Conservation (phyloP, 164 flowering plant genomes). For the Aristolochia contorta region DNA sequence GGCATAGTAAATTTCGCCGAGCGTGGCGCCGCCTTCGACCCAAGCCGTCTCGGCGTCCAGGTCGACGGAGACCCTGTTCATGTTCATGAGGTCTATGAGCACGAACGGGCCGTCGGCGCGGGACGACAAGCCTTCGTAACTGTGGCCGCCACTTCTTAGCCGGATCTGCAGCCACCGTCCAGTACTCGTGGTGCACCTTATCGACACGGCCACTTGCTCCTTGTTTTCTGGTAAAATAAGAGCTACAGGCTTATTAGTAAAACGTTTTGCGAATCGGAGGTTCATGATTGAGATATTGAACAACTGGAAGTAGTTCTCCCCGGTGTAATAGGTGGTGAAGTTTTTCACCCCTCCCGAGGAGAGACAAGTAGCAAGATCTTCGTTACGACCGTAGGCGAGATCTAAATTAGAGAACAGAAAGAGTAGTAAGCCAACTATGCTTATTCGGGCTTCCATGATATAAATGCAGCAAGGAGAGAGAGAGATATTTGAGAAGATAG, state of each 20-base stretch:
- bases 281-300: slow-evolving; percentile 9
- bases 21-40: slow-evolving; percentile 15
- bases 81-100: slow-evolving; percentile 12
- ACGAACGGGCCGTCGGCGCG: slow-evolving; percentile 12
- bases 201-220: slow-evolving; percentile 1
- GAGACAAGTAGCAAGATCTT: slow-evolving; percentile 11
- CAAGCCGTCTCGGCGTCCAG: slow-evolving; percentile 14
- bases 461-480: too few relatives aligned
- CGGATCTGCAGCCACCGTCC: too few relatives aligned
- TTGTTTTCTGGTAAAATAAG: slow-evolving; percentile 6
- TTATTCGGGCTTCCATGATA: neutral
- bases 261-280: slow-evolving; percentile 4
- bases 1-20: slow-evolving; percentile 11
- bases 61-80: slow-evolving; percentile 7
- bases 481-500: neutral
- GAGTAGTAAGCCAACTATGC: neutral
- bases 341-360: slow-evolving; percentile 11
- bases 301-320: neutral
- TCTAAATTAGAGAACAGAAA: neutral
- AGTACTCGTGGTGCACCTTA: slow-evolving; percentile 6
- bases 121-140: slow-evolving; percentile 16
- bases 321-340: slow-evolving; percentile 4
- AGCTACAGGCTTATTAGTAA: neutral
- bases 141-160: slow-evolving; percentile 15
- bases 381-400: neutral